Base-by-base conservation (phyloP, 2,329 filamentous ascomycete genomes). In the Geosmithia flava region DNA sequence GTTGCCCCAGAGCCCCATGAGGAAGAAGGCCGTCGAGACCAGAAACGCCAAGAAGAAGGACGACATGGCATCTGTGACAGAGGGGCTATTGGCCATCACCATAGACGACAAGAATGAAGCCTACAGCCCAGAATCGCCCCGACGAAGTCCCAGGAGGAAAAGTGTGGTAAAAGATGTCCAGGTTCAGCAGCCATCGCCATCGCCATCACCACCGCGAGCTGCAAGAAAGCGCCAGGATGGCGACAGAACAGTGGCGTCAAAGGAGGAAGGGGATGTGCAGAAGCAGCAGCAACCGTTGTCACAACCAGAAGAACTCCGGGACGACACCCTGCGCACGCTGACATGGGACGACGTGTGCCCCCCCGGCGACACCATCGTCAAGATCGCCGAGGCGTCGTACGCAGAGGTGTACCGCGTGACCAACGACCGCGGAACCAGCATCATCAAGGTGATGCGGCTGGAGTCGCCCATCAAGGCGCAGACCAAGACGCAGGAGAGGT, bases 341-440 rank as follows among this genome's bases (percentile, higher is more conserved):
- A 67, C 68, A 1, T 83, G 80, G 79, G 61, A 69, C 29, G 76
- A 81, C 47, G 67, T 83, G 29, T 78, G 78, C 45, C 72, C 74
- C 0, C 62, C 67, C 0, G 70, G 68, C 16, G 72, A 76, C 55
- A 60, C 62, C 37, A 77, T 83, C 45, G 68, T 70, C 42, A 83
- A 83, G 61, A 83, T 83, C 46, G 79, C 80, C 10, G 80, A 83
- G 58, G 79, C 80, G 5, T 83, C 80, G 2, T 83, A 76, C 54
- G 78, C 80, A 6, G 80, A 83, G 57, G 78, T 83, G 10, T 83
- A 82, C 54, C 76, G 78, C 10, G 70, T 83, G 53, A 75, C 68
- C 44, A 82, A 80, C 56, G 66, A 69, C 43, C 67, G 71, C 16
- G 78, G 78, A 8, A 79, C 74, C 23, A 81, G 77, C 58, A 81